phyloP scores from a whole-genome alignment of 805 yeast species.

The Suhomyces xylopsoci region DNA sequence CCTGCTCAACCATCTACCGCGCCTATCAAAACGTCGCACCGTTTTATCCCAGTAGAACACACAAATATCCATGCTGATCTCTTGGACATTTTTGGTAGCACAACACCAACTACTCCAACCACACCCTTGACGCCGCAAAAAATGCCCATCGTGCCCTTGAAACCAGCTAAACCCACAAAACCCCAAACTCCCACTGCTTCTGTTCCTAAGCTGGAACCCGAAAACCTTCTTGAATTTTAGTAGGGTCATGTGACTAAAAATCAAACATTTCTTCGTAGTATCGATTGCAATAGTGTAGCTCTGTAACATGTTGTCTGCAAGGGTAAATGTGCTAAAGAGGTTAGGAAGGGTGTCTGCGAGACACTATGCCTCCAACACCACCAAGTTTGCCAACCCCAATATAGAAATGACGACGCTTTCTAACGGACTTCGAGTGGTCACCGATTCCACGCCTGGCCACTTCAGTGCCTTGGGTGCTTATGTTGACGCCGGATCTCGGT shows the following conservation, averaged over 20 bases:
- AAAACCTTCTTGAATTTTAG: background rate
- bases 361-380: background rate
- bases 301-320: background rate
- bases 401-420: conserved; percentile 43
- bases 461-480: conserved; percentile 89
- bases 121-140: background rate
- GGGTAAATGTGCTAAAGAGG: conserved; percentile 1
- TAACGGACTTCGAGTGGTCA: conserved; percentile 80
- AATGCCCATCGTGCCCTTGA: background rate
- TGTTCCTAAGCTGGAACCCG: background rate
- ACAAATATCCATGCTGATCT: conserved; percentile 4
- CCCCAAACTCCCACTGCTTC: background rate
- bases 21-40: background rate
- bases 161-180: background rate
- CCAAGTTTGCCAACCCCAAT: conserved; percentile 10
- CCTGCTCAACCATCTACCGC: background rate
- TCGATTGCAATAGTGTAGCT: background rate
- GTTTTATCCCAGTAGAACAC: conserved; percentile 3
- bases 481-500: conserved; percentile 87
- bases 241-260: background rate
- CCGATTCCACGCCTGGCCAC: conserved; percentile 85
- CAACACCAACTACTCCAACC: background rate
- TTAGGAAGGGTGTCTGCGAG: background rate
- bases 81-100: conserved; percentile 9
- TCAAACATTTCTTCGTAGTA: background rate